Base-by-base conservation (phyloP, 306 rosid species). In the Cajanus cajan region DNA sequence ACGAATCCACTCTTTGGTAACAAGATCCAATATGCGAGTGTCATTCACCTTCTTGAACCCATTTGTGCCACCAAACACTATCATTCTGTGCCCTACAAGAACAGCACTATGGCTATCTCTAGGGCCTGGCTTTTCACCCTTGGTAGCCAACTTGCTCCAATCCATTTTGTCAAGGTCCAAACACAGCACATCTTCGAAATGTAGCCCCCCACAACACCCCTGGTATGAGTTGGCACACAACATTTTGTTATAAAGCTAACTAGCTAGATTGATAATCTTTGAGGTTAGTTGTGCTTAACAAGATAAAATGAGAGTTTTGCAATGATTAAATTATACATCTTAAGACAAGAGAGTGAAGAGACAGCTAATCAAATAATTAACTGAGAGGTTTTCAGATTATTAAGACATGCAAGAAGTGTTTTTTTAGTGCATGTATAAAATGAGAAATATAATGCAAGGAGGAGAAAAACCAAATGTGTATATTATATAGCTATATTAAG, bases 131-230 rank as follows among this genome's bases (percentile, higher is more conserved):
- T 91, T 90, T 65, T 86, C 87, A 31, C 99, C 98, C 0, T 84
- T 83, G 4, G 98, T 84, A 8, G 15, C 82, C 48, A 93, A 85
- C 44, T 87, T 85, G 78, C 80, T 90, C 99, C 99, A 91, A 4
- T 76, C 76, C 99, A 95, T 93, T 25, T 89, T 91, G 4, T 87
- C 91, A 12, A 90, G 86, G 88, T 89, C 87, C 40, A 93, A 82
- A 77, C 88, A 79, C 59, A 90, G 90, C 68, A 95, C 98, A 83
- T 95, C 98, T 57, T 97, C 87, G 28, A 86, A 90, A 87, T 95
- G 99, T 31, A 91, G 65, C 13, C 99, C 99, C 12, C 99, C 99
- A 64, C 97, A 93, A 71, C 99, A 95, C 8, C 99, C 99, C 99
- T 95, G 85, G 77, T 81, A 85, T 72, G 25, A 37, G 14, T 16